A percentile compares a stretch with the other conserved stretches of the same genome.
Conservation (phyloP, 495 filamentous ascomycete species). For the Neurospora tetrasperma region DNA sequence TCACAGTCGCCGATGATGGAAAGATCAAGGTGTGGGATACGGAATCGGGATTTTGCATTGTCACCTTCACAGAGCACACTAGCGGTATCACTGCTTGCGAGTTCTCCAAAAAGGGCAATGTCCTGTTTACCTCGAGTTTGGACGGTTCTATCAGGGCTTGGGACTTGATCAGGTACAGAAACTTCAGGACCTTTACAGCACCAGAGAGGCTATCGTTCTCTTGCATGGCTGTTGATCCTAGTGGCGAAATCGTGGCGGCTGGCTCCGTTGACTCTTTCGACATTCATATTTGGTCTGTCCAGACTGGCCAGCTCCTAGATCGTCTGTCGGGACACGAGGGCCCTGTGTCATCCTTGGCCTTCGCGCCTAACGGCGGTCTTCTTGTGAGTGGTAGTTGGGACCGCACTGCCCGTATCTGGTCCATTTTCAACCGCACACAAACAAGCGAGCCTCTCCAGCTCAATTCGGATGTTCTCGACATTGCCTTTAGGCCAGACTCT, state of each 20-base stretch:
- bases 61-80: constrained; percentile 95
- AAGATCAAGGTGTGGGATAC: constrained; percentile 98
- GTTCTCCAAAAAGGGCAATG: constrained; percentile 87
- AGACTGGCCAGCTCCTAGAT: constrained; percentile 91
- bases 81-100: constrained; percentile 92
- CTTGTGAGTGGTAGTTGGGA: constrained; percentile 93
- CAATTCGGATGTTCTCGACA: constrained; percentile 77
- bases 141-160: constrained; percentile 92
- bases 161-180: constrained; percentile 93
- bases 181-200: constrained; percentile 94
- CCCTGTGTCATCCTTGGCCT: constrained; percentile 76
- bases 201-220: constrained; percentile 86
- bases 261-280: constrained; percentile 94
- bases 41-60: constrained; percentile 91
- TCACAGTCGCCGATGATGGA: constrained; percentile 90
- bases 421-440: constrained; percentile 83
- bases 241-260: constrained; percentile 88
- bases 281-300: constrained; percentile 95
- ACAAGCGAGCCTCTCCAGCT: constrained; percentile 89
- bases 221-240: constrained; percentile 89
- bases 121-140: constrained; percentile 86
- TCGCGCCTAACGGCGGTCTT: constrained; percentile 72
- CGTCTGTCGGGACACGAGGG: constrained; percentile 88
- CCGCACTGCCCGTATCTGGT: constrained; percentile 88
- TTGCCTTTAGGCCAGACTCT: constrained; percentile 84